Conservation (phyloP, 768 basidiomycete species). For the Agrocybe pediades region DNA sequence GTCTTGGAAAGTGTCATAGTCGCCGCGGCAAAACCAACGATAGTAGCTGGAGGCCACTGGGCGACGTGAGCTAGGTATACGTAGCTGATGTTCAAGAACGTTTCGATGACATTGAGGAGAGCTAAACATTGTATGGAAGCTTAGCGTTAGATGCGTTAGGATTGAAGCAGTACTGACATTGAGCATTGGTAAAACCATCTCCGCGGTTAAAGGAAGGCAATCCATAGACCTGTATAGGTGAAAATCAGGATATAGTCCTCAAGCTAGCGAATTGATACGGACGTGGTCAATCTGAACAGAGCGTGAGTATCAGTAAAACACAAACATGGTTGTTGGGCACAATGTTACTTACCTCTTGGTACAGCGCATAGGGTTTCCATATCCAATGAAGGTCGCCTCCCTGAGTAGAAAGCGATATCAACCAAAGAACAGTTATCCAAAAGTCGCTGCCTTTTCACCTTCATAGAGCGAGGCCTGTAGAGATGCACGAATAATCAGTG, state of each 20-base stretch:
- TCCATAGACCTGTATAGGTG: constrained; percentile 66
- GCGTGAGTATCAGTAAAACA: constrained; percentile 29
- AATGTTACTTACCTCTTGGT: constrained; percentile 64
- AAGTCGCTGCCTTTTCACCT: constrained; percentile 27
- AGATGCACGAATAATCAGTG: too few relatives aligned
- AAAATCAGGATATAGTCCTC: not conserved
- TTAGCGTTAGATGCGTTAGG: not conserved
- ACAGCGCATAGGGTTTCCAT: constrained; percentile 82
- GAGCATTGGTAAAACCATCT: constrained; percentile 85
- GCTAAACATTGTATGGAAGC: constrained; percentile 44
- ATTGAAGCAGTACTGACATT: constrained; percentile 52
- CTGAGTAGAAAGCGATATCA: constrained; percentile 20
- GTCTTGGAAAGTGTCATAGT: constrained; percentile 89
- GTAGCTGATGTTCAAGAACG: constrained; percentile 70
- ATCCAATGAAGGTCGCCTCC: constrained; percentile 93
- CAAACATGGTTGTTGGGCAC: too few relatives aligned
- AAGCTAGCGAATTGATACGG: constrained; percentile 14
- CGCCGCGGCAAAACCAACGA: constrained; percentile 73
- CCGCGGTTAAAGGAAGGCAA: constrained; percentile 59
- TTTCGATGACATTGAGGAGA: constrained; percentile 78
- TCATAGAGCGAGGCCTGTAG: constrained; percentile 79
- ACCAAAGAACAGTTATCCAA: not conserved
- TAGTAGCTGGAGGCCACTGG: constrained; percentile 62
- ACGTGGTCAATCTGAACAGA: constrained; percentile 35
- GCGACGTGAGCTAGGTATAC: constrained; percentile 72